These are phyloP conservation scores for Kwoniella shivajii DNA, from an alignment of 1,284 basidiomycete genomes.

Conservation along the genomic window DNA sequence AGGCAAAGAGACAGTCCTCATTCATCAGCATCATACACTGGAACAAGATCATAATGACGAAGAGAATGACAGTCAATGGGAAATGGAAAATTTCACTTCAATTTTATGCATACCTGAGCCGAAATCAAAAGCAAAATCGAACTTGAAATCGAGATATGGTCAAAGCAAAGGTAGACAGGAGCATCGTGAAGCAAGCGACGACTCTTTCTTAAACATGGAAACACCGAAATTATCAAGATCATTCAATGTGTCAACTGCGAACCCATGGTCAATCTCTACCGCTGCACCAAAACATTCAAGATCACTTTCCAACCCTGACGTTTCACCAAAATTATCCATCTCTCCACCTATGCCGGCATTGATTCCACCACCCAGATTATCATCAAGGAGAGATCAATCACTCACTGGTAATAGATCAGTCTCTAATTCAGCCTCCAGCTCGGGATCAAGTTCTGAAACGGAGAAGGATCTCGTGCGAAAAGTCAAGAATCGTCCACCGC, in stretches of 20 bases:
- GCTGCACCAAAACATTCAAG: neutral
- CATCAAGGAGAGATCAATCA: neutral
- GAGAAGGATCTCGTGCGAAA: neutral
- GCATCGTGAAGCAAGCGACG: constrained; percentile 1
- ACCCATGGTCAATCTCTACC: neutral
- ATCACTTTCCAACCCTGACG: neutral
- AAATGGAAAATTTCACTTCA: constrained; percentile 34
- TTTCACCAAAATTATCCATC: neutral
- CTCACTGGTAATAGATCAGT: constrained; percentile 1
- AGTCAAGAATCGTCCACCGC: constrained; percentile 15
- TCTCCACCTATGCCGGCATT: neutral
- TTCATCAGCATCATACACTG: no score
- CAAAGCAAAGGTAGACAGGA: neutral
- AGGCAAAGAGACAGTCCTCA: no score
- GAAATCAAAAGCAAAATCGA: neutral
- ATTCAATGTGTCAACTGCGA: neutral
- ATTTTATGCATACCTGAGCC: constrained; percentile 25
- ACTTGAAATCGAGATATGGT: neutral
- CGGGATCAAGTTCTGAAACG: constrained; percentile 1
- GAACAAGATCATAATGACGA: no score
- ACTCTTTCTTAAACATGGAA: constrained; percentile 15
- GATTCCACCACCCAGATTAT: neutral
- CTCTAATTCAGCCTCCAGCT: neutral
- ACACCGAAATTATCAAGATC: neutral
- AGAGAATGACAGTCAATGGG: constrained; percentile 23